A percentile compares a stretch with the other conserved stretches of the same genome.
Conservation (phyloP, 2,329 filamentous ascomycete species). For the Cordyceps cateniannulata region DNA sequence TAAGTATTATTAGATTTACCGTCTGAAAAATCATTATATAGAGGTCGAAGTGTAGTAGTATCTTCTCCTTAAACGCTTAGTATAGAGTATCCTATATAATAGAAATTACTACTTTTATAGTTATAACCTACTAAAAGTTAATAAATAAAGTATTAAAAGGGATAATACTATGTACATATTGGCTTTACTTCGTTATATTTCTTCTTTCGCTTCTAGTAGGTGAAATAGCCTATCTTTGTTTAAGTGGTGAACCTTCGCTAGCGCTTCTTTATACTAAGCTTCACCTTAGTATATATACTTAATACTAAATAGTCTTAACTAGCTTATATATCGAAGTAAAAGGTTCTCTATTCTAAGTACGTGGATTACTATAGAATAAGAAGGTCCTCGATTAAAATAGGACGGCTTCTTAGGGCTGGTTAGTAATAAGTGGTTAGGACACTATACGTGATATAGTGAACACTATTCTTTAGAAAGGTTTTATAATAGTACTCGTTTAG, state of each 20-base stretch:
- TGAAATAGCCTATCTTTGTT: slow-evolving; percentile 93
- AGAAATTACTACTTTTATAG: slow-evolving; percentile 84
- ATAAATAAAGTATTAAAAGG: background rate
- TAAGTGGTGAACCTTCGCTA: slow-evolving; percentile 87
- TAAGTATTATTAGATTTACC: background rate
- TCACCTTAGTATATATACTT: slow-evolving; percentile 31
- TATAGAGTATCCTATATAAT: slow-evolving; percentile 85
- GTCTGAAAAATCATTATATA: slow-evolving; percentile 44
- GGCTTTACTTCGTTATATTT: slow-evolving; percentile 95
- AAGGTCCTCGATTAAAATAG: background rate
- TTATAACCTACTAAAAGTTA: slow-evolving; percentile 61
- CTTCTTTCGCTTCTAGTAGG: slow-evolving; percentile 87
- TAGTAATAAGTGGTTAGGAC: background rate
- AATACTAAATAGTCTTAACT: background rate
- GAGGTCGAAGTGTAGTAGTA: slow-evolving; percentile 52
- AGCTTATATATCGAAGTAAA: background rate
- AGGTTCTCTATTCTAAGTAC: background rate
- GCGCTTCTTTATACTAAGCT: slow-evolving; percentile 59
- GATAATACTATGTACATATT: slow-evolving; percentile 59
- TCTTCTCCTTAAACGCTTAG: slow-evolving; percentile 54
- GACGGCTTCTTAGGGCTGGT: background rate
- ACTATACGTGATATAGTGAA: background rate
- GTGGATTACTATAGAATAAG: background rate
- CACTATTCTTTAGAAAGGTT: background rate
- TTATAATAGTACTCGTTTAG: background rate